Base-by-base conservation (phyloP, 2,329 filamentous ascomycete species). In the Pseudocercospora pini-densiflorae region DNA sequence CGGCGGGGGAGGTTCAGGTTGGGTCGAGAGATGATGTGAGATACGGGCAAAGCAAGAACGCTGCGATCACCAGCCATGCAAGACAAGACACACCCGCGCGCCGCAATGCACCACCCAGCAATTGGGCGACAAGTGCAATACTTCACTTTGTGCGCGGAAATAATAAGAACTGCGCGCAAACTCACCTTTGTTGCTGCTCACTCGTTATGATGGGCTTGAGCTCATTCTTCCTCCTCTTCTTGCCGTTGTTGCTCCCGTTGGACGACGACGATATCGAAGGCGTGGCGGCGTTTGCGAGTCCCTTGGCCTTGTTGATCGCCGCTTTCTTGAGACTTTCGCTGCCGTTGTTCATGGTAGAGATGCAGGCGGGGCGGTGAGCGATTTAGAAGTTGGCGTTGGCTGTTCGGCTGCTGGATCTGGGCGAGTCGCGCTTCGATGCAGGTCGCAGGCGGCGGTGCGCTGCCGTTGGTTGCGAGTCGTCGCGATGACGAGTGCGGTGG, bases 131-230 rank as follows among this genome's bases (percentile, higher is more conserved):
- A 6, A 16, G 45, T 24, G 53, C 53, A 33, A 33, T 31, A 27
- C 14, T 3, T 9, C 27, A 19, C 53, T n/a, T n/a, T n/a, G 40
- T 43, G 40, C 16, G n/a, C 14, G 6, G 19, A 43, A 19, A 43
- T 9, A 7, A 19, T n/a, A 2, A 43, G 14, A 16, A 19, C 5
- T 6, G 40, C 40, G 40, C 40, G 40, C 40, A 43, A n/a, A 43
- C 40, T 43, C 36, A 58, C 55, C 55, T 58, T 9, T 67, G 64
- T 62, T 83, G 79, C 79, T 82, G 74, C 74, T 92, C 89, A 66
- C 86, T 90, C 47, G 90, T 92, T 79, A 92, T 90, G 76, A 92
- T 92, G 74, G 90, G 90, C 81, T 92, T 91, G 72, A 92, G 81
- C 70, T 84, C 82, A 62, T 85, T 86, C 85, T 92, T 92, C 83